These are phyloP conservation scores for Talaromyces wortmannii DNA, from an alignment of 495 filamentous ascomycete genomes.

Conservation along the genomic window DNA sequence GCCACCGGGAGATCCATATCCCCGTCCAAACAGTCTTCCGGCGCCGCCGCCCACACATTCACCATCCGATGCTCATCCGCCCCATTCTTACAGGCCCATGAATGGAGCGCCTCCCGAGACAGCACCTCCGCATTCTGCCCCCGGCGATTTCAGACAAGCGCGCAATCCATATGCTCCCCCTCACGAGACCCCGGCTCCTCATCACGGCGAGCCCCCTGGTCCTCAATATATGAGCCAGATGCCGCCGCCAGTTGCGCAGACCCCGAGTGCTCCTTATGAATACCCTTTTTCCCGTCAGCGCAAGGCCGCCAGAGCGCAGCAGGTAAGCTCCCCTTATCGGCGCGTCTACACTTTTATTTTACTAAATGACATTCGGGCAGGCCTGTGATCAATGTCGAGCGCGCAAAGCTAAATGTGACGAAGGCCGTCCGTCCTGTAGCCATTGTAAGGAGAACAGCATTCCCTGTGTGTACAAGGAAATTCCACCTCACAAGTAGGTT, in stretches of 20 bases:
- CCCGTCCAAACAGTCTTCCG: conserved; percentile 25
- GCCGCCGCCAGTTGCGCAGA: conserved; percentile 15
- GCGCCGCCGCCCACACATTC: conserved; percentile 17
- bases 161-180: conserved; percentile 24
- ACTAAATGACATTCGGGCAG: conserved; percentile 16
- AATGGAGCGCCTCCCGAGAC: conserved; percentile 29
- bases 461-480: conserved; percentile 52
- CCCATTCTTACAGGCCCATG: conserved; percentile 26
- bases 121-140: conserved; percentile 23
- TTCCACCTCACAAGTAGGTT: conserved; percentile 52
- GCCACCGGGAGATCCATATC: conserved; percentile 28
- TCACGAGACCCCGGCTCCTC: conserved; percentile 16
- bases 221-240: conserved; percentile 5
- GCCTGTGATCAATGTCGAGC: conserved; percentile 56
- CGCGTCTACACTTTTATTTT: background rate
- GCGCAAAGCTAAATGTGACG: conserved; percentile 59
- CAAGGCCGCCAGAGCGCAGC: conserved; percentile 33
- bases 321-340: conserved; percentile 18
- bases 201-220: conserved; percentile 19
- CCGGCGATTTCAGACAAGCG: conserved; percentile 27
- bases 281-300: conserved; percentile 31
- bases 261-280: conserved; percentile 23
- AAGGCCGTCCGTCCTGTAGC: conserved; percentile 51
- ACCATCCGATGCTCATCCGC: conserved; percentile 15
- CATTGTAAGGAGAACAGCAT: conserved; percentile 52